Evolutionary conservation across 129 eudicot genomes (phyloP).

Genomic region (Cynara cardunculus): DNA sequence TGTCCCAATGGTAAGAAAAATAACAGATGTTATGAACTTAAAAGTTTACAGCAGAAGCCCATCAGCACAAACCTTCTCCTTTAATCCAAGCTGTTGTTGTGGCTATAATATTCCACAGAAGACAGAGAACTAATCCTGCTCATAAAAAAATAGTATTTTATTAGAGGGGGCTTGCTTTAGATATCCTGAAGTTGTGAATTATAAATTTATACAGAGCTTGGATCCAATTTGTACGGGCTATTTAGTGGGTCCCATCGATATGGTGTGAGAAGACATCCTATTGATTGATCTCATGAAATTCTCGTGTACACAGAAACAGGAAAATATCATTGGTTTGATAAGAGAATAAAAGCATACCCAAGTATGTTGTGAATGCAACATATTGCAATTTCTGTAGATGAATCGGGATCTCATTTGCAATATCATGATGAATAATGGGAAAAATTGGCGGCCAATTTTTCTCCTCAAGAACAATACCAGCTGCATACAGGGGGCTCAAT

Average conservation of each 20-base stretch:
- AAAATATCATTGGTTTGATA: neutral
- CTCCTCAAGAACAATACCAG: slow-evolving; percentile 97
- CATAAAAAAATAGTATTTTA: neutral
- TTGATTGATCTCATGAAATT: neutral
- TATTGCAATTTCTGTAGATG: slow-evolving; percentile 93
- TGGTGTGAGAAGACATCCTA: neutral
- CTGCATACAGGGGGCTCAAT: slow-evolving; percentile 43
- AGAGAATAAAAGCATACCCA: slow-evolving; percentile 50
- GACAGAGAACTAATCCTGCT: slow-evolving; percentile 74
- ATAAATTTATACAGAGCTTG: neutral
- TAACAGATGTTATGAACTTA: neutral
- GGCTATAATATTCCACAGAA: slow-evolving; percentile 87
- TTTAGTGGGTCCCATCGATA: neutral
- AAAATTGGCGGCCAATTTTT: slow-evolving; percentile 99
- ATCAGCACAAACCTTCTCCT: slow-evolving; percentile 56
- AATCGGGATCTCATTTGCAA: slow-evolving; percentile 94
- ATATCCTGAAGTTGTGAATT: neutral
- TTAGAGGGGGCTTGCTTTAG: slow-evolving; percentile 8
- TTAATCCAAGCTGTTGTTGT: slow-evolving; percentile 95
- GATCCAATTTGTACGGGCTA: neutral
- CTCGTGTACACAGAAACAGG: neutral
- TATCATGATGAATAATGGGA: slow-evolving; percentile 96
- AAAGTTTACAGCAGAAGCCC: neutral
- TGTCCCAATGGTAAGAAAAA: neutral
- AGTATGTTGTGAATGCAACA: slow-evolving; percentile 86